A percentile compares a stretch with the other conserved stretches of the same genome.
Conservation (phyloP, 805 yeast species). For the Torulaspora maleeae region DNA sequence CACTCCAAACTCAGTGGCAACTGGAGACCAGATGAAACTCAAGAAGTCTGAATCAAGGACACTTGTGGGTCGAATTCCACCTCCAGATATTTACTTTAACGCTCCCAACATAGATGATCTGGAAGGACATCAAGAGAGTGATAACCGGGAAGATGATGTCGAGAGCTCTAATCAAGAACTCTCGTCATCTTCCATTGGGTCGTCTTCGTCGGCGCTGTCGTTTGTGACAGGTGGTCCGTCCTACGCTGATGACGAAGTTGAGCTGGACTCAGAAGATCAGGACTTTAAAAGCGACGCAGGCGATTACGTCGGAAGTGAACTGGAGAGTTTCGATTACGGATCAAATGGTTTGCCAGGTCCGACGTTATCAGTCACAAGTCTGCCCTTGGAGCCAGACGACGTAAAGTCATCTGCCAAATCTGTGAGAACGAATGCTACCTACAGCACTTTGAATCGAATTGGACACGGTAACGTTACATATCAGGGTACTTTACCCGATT, state of each 20-base stretch:
- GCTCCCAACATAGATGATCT: slow-evolving; percentile 6
- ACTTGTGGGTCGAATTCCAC: slow-evolving; percentile 16
- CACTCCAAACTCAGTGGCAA: background rate
- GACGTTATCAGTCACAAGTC: slow-evolving; percentile 1
- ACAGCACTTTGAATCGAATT: slow-evolving; percentile 5
- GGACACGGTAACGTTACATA: slow-evolving; percentile 17
- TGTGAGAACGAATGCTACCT: slow-evolving; percentile 5
- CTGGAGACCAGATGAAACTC: background rate
- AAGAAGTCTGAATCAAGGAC: slow-evolving; percentile 7
- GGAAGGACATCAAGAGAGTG: slow-evolving; percentile 3
- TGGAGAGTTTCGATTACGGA: background rate
- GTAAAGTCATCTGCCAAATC: background rate
- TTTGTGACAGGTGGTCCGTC: slow-evolving; percentile 8
- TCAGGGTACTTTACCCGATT: slow-evolving; percentile 28
- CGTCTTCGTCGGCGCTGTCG: slow-evolving; percentile 7
- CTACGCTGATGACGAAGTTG: slow-evolving; percentile 5
- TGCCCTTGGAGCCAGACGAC: background rate
- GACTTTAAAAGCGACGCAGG: background rate
- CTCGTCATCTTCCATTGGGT: slow-evolving; percentile 4
- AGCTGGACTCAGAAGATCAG: slow-evolving; percentile 4
- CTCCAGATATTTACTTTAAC: slow-evolving; percentile 15
- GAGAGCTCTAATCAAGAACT: background rate
- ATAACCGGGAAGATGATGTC: slow-evolving; percentile 6
- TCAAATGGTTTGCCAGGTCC: background rate
- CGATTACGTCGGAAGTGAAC: slow-evolving; percentile 1